These are phyloP conservation scores for Cylindricascospora bacillispora DNA, from an alignment of 1,139 yeast species.

Conservation along the genomic window DNA sequence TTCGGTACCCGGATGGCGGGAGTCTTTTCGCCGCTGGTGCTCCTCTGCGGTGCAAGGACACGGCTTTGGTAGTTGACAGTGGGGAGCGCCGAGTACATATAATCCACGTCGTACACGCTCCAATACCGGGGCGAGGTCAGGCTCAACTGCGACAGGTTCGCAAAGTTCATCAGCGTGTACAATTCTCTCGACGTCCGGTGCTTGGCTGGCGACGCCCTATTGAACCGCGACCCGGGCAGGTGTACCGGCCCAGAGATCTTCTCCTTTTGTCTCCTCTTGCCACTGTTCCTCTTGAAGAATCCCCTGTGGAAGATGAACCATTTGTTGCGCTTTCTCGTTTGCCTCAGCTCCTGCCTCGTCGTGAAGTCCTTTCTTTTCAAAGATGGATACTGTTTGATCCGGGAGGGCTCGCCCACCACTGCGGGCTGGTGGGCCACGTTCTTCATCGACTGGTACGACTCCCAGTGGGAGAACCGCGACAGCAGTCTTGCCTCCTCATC, in stretches of 20 bases:
- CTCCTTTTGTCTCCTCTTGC: not conserved
- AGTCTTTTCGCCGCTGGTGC: too few species aligned
- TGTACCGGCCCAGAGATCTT: not conserved
- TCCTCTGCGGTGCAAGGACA: too few species aligned
- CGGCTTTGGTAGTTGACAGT: too few species aligned
- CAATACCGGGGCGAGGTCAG: not conserved
- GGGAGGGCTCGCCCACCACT: too few species aligned
- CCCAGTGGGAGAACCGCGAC: too few species aligned
- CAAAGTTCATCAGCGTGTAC: slow-evolving; percentile 2
- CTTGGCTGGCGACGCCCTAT: not conserved
- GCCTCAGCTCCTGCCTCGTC: slow-evolving; percentile 10
- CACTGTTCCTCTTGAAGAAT: slow-evolving; percentile 11
- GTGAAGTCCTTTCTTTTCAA: slow-evolving; percentile 19
- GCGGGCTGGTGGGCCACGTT: too few species aligned
- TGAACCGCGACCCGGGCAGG: not conserved
- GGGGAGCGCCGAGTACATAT: too few species aligned
- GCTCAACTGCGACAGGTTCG: slow-evolving; percentile 1
- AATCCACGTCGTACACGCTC: not conserved
- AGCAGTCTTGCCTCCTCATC: too few species aligned
- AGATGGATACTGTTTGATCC: too few species aligned
- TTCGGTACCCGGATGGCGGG: too few species aligned
- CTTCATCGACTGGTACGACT: too few species aligned
- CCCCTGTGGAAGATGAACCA: slow-evolving; percentile 20
- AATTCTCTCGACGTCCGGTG: slow-evolving; percentile 2
- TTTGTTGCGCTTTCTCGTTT: slow-evolving; percentile 7